Conservation (phyloP, 306 rosid species). For the Vigna unguiculata region DNA sequence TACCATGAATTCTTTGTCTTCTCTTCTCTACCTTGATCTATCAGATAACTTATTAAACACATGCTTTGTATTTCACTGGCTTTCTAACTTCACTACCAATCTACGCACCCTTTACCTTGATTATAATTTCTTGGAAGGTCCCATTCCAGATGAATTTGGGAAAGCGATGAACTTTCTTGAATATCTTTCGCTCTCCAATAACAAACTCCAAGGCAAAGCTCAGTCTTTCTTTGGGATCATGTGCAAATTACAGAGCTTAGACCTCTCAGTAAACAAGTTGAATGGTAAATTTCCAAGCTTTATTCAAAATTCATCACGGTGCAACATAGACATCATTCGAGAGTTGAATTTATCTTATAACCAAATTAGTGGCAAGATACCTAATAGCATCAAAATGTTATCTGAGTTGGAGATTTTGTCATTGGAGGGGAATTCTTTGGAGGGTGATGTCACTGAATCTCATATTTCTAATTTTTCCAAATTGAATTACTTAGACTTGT, state of each 20-base stretch:
- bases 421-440: neutral
- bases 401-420: neutral
- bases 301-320: neutral
- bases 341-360: neutral
- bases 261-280: neutral
- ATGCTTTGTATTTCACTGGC: neutral
- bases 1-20: neutral
- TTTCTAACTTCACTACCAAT: slow-evolving; percentile 25
- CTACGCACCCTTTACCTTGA: neutral
- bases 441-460: neutral
- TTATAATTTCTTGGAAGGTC: neutral
- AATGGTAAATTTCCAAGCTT: neutral
- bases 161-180: neutral
- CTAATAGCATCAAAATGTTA: neutral
- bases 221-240: slow-evolving; percentile 2
- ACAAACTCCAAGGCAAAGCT: slow-evolving; percentile 20
- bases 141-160: slow-evolving; percentile 8
- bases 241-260: neutral
- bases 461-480: neutral
- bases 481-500: neutral
- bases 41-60: neutral
- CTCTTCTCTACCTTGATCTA: neutral
- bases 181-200: neutral
- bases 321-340: neutral
- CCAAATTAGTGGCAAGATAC: neutral